Evolutionary conservation across 257 asterid genomes (phyloP).

Genomic region (Forsythia suspensa): DNA sequence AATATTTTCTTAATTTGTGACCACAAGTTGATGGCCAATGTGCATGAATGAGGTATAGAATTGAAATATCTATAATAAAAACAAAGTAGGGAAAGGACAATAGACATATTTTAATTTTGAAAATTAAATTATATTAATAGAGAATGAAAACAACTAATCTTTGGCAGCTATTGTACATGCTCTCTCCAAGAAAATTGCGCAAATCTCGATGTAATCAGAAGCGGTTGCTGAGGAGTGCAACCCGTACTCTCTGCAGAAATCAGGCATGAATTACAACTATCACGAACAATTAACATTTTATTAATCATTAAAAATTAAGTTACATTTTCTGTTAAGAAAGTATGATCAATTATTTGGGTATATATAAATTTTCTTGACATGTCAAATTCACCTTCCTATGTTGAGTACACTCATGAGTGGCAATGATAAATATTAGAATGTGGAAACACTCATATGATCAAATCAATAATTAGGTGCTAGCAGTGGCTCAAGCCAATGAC

Average conservation of each 20-base stretch:
- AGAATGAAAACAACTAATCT: slow-evolving; percentile 41
- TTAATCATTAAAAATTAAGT: no score
- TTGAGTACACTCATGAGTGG: slow-evolving; percentile 88
- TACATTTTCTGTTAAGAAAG: background rate
- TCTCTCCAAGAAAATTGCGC: slow-evolving; percentile 95
- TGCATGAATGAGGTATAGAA: background rate
- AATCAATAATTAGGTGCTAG: slow-evolving; percentile 70
- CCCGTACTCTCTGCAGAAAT: slow-evolving; percentile 70
- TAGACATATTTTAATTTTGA: background rate
- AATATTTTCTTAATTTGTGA: no score
- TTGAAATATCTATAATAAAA: background rate
- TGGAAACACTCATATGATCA: slow-evolving; percentile 59
- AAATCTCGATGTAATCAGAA: slow-evolving; percentile 73
- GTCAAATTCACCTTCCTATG: slow-evolving; percentile 72
- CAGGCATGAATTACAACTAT: background rate
- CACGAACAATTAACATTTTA: background rate
- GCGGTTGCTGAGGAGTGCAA: slow-evolving; percentile 63
- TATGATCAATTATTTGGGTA: background rate
- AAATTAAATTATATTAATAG: background rate
- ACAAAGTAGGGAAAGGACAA: no score
- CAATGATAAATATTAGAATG: slow-evolving; percentile 79
- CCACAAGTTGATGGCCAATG: background rate
- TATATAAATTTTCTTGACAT: background rate
- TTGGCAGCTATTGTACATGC: slow-evolving; percentile 81
- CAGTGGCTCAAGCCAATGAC: slow-evolving; percentile 94